Conservation (phyloP, 2,329 filamentous ascomycete genomes). For the Ophiostoma sp. region DNA sequence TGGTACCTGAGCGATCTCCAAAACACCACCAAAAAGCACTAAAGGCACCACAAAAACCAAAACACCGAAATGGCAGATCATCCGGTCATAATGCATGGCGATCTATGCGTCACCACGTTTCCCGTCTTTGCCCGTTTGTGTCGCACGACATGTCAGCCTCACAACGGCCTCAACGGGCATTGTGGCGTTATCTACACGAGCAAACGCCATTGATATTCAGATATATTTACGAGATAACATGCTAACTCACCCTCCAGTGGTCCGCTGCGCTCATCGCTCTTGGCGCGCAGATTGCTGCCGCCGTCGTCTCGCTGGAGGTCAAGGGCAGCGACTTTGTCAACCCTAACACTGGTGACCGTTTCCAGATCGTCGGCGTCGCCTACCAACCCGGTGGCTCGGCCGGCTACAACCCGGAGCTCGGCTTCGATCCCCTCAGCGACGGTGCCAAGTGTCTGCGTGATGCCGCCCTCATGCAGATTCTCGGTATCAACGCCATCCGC, state of each 20-base stretch:
- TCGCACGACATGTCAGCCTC: neutral
- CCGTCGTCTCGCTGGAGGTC: slow-evolving; percentile 59
- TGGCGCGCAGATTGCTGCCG: slow-evolving; percentile 54
- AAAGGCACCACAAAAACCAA: neutral
- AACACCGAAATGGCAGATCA: slow-evolving; percentile 2
- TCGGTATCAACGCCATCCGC: slow-evolving; percentile 67
- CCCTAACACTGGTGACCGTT: slow-evolving; percentile 57
- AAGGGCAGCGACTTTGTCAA: slow-evolving; percentile 62
- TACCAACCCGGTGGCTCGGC: slow-evolving; percentile 69
- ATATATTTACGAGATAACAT: neutral
- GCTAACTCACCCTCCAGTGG: slow-evolving; percentile 33
- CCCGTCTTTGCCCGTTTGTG: neutral
- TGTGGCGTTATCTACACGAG: neutral
- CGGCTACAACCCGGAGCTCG: slow-evolving; percentile 56
- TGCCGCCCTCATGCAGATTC: slow-evolving; percentile 64
- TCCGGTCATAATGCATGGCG: neutral
- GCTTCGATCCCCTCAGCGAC: slow-evolving; percentile 62
- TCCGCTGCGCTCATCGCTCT: slow-evolving; percentile 53
- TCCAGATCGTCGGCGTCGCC: slow-evolving; percentile 67
- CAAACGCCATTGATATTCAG: neutral
- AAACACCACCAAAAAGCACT: neutral
- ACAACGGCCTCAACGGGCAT: neutral
- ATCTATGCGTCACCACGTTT: slow-evolving; percentile 5
- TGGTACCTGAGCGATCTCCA: slow-evolving; percentile 6
- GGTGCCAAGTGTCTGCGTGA: slow-evolving; percentile 60